Evolutionary conservation across 345 rosid genomes (phyloP).

Genomic region (Ricinus communis): DNA sequence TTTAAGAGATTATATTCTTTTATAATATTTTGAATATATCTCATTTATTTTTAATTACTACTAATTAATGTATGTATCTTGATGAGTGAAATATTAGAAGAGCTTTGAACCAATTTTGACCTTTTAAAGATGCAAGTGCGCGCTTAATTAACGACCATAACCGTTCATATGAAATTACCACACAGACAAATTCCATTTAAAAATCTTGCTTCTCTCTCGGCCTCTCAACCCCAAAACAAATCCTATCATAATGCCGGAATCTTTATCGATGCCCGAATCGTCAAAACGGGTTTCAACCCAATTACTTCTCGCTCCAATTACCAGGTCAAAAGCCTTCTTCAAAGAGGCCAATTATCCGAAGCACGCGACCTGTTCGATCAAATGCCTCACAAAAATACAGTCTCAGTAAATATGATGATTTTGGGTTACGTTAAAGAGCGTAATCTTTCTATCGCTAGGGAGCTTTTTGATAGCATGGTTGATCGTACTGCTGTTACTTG

Average conservation of each 20-base stretch:
- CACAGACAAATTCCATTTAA: conserved; percentile 16
- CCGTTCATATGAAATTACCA: conserved; percentile 26
- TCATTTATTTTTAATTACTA: no score
- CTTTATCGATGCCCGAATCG: conserved; percentile 57
- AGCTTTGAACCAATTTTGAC: no score
- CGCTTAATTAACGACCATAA: not conserved
- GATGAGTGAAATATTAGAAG: no score
- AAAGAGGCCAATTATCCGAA: conserved; percentile 39
- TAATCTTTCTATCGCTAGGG: conserved; percentile 49
- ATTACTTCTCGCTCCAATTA: conserved; percentile 62
- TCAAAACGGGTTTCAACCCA: conserved; percentile 79
- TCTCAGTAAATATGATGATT: conserved; percentile 63
- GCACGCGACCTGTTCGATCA: conserved; percentile 77
- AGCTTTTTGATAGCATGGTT: conserved; percentile 50
- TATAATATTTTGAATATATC: no score
- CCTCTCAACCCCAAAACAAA: conserved; percentile 10
- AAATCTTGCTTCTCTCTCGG: conserved; percentile 21
- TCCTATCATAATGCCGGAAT: conserved; percentile 19
- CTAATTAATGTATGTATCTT: no score
- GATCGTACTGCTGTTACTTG: conserved; percentile 67
- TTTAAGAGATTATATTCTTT: no score
- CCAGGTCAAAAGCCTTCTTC: conserved; percentile 31
- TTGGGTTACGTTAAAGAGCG: conserved; percentile 61
- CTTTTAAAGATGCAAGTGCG: not conserved
- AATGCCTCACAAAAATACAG: conserved; percentile 69